phyloP scores from a whole-genome alignment of 352 stramenopile species.

The Blastocystis sp. region DNA sequence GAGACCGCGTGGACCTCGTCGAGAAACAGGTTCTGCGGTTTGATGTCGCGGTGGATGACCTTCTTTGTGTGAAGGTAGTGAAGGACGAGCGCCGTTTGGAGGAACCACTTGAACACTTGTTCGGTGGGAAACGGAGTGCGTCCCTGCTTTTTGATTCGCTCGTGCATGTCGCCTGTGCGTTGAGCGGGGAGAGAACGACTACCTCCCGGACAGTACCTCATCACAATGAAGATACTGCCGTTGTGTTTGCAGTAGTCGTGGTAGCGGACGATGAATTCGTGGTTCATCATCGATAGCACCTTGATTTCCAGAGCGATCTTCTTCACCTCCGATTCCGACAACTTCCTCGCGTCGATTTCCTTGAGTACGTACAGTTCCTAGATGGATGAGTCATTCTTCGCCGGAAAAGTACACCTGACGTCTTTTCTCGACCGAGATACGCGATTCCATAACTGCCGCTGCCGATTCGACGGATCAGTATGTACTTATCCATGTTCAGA shows the following conservation, averaged over 20 bases:
- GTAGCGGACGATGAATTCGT: slow-evolving; percentile 30
- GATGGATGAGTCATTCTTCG: not conserved
- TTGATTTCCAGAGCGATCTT: slow-evolving; percentile 28
- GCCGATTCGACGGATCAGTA: not conserved
- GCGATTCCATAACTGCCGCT: slow-evolving; percentile 32
- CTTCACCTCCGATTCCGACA: not conserved
- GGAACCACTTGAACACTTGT: slow-evolving; percentile 33
- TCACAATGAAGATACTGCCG: slow-evolving; percentile 29
- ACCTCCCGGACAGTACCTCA: slow-evolving; percentile 22
- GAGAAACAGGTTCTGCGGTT: slow-evolving; percentile 87
- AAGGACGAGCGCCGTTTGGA: not conserved
- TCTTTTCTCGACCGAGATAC: slow-evolving; percentile 4
- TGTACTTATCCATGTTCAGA: not conserved
- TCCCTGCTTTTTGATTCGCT: slow-evolving; percentile 1
- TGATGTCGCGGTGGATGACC: slow-evolving; percentile 89
- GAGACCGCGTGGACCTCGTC: slow-evolving; percentile 59
- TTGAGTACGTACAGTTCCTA: slow-evolving; percentile 22
- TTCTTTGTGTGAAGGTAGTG: slow-evolving; percentile 83
- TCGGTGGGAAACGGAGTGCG: not conserved
- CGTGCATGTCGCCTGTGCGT: not conserved
- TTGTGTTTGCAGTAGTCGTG: slow-evolving; percentile 26
- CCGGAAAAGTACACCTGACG: not conserved
- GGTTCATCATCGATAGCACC: not conserved
- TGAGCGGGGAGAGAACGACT: not conserved
- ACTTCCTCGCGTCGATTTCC: not conserved